A percentile compares a stretch with the other conserved stretches of the same genome.
phyloP scores from a whole-genome alignment of 495 filamentous ascomycete genomes.

The Penicillium steckii region DNA sequence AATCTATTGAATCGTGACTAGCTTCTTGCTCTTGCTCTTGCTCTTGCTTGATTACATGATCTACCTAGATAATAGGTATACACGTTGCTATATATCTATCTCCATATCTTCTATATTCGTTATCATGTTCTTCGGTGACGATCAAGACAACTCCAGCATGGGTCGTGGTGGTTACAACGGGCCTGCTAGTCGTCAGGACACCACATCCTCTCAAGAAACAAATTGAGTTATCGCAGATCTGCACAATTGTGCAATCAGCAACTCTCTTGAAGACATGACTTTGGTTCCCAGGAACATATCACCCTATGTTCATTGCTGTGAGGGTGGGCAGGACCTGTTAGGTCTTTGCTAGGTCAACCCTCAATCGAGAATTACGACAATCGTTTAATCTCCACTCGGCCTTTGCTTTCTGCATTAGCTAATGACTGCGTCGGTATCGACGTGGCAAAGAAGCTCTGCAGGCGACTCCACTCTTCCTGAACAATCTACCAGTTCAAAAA shows the following conservation, averaged over 20 bases:
- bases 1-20: too few relatives aligned
- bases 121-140: neutral
- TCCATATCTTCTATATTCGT: neutral
- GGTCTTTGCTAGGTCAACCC: neutral
- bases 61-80: neutral
- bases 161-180: conserved; percentile 58
- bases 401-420: neutral
- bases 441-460: neutral
- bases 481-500: neutral
- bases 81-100: neutral
- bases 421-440: neutral
- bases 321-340: neutral
- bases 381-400: neutral
- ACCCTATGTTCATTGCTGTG: neutral
- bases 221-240: neutral
- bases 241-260: neutral
- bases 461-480: neutral
- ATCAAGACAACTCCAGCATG: conserved; percentile 20
- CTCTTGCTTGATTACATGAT: neutral
- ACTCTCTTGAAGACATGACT: neutral
- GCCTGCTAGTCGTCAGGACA: conserved; percentile 18
- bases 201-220: neutral
- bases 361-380: neutral
- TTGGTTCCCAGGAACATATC: neutral
- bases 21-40: neutral